Evolutionary conservation across 352 stramenopile genomes (phyloP), one percentile per base, ranked within the genome.

Genomic region (Globisporangium splendens): DNA sequence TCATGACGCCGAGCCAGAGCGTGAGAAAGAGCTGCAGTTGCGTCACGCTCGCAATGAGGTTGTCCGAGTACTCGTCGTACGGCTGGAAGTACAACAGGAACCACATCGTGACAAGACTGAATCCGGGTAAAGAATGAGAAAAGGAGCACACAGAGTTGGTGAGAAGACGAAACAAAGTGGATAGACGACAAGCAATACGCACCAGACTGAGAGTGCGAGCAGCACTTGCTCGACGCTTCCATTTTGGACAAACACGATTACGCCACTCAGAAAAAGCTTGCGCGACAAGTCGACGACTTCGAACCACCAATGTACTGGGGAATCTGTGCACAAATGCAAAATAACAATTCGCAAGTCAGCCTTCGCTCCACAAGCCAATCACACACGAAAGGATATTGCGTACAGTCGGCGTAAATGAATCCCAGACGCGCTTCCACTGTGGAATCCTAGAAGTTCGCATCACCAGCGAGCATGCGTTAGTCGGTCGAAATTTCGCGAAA

Each of bases 391-490:
- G 17, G 18, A 46, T 42, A 14, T 0, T 11, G 62, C 74, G 15
- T 73, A 89, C 80, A 92, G 54, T 89, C 79, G 0, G 77, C 77
- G 60, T 92, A 92, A 58, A 92, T 89, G 50, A 92, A 92, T 6
- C 83, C 79, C 2, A 92, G 61, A 15, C 79, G 74, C 0, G 81
- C 70, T 59, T 86, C 68, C 1, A 90, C 77, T 0, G 79, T 88
- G 6, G 79, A 85, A 54, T 92, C 83, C 77, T 89, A 46, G 8
- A 35, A 22, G 10, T 6, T 13, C 18, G 24, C n/a, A 6, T 22
- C 53, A 31, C 12, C n/a, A 49, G 15, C 14, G 38, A 54, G 24
- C 49, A 44, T 0, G 46, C 31, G 54, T 35, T n/a, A 21, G 49
- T 58, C 7, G 61, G 24, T 53, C 22, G 28, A 47, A 8, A 46